These are phyloP conservation scores for Thermothelomyces thermophilus DNA, from an alignment of 2,329 filamentous ascomycete species.

Conservation along the genomic window DNA sequence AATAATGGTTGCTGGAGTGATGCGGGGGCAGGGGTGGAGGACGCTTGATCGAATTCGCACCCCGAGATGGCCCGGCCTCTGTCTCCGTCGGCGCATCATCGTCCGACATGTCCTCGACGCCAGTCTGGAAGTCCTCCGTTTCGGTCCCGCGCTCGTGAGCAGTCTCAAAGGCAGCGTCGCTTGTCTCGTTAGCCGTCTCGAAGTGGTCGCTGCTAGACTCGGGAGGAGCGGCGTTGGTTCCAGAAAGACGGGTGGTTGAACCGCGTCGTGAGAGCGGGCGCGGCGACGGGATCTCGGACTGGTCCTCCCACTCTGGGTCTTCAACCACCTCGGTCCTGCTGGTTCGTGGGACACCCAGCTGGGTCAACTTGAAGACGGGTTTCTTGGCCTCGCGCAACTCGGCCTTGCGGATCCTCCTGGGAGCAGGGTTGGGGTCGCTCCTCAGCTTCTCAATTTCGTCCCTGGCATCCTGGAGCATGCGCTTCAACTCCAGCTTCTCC, in stretches of 20 bases:
- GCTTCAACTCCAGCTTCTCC: constrained; percentile 91
- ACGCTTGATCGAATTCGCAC: constrained; percentile 37
- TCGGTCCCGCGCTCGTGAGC: constrained; percentile 77
- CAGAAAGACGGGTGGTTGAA: constrained; percentile 27
- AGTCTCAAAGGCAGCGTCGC: constrained; percentile 58
- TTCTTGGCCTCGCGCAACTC: constrained; percentile 72
- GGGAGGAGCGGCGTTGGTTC: constrained; percentile 26
- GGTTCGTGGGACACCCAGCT: constrained; percentile 69
- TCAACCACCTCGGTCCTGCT: constrained; percentile 71
- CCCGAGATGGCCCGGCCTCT: constrained; percentile 50
- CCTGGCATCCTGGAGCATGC: constrained; percentile 88
- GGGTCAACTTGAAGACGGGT: constrained; percentile 48
- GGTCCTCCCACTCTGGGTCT: constrained; percentile 87
- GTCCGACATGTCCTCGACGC: constrained; percentile 69
- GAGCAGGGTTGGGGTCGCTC: constrained; percentile 43
- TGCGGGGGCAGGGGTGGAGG: constrained; percentile 38
- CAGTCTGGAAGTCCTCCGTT: constrained; percentile 92
- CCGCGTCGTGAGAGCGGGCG: constrained; percentile 31
- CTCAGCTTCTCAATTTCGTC: constrained; percentile 78
- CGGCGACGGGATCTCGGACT: constrained; percentile 54
- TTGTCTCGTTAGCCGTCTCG: constrained; percentile 74
- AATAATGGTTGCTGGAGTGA: constrained; percentile 53
- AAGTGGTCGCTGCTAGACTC: constrained; percentile 41
- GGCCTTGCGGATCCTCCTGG: constrained; percentile 56
- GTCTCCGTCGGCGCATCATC: constrained; percentile 78